Base-by-base conservation (phyloP, 75 land plant species). In the Isoetes taiwanensis region DNA sequence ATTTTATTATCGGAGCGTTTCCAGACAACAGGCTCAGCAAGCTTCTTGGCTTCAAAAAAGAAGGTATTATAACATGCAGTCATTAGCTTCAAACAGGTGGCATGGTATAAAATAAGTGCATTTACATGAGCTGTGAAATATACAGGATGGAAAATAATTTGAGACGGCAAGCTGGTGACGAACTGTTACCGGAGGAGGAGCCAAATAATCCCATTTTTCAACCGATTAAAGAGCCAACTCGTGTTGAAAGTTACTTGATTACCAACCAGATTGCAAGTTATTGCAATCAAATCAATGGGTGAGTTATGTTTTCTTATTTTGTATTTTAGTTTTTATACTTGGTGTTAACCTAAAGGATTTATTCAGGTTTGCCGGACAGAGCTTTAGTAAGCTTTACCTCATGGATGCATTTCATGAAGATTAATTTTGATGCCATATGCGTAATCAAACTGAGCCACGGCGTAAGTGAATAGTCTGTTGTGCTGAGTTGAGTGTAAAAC, bases 201-300 rank as follows among this genome's bases (percentile, higher is more conserved):
- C 85, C 97, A 33, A 68, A 74, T 28, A 90, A 90, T 54, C 82
- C 93, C 25, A 63, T 90, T 12, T 90, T 90, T 54, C 86, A 90
- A 68, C 86, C 84, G 28, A 43, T 86, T 8, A 67, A 76, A 16
- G 94, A 90, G 71, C 97, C 97, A 21, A 83, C 97, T 20, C 80
- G 97, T 8, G 73, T 90, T 62, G 97, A 90, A 30, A 78, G 93
- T 69, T 86, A 75, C 61, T 82, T 90, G 29, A 76, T 86, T 27
- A 80, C 86, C 25, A 90, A 90, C 74, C 94, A 86, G 66, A 77
- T 86, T 42, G 30, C 87, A 1, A 86, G 80, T 62, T 90, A 86
- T 59, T 90, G 97, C 74, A 78, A 79, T 69, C 97, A 90, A 69
- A 83, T 90, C 27, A 90, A 90, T 69, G 97, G 96, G 96, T 90